Conservation (phyloP, 2,329 filamentous ascomycete species). For the Dothistroma septosporum region DNA sequence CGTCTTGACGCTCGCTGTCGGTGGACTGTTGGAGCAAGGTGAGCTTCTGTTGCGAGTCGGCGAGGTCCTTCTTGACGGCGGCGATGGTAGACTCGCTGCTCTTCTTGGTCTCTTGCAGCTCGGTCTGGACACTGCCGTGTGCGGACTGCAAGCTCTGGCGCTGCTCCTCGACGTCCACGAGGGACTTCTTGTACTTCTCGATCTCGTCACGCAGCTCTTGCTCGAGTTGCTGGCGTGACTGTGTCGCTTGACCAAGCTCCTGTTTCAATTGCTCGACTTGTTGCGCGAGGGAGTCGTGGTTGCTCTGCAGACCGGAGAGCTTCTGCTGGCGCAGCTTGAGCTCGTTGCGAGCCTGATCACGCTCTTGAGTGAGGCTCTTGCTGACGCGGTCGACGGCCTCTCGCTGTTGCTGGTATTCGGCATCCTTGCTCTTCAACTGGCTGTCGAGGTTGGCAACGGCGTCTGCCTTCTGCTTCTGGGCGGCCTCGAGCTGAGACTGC, state of each 20-base stretch:
- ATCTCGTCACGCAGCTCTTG: slow-evolving; percentile 12
- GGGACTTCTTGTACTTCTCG: slow-evolving; percentile 11
- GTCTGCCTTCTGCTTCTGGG: slow-evolving; percentile 8
- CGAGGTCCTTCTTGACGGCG: slow-evolving; percentile 15
- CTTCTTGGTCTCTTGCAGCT: slow-evolving; percentile 14
- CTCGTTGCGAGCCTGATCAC: slow-evolving; percentile 22
- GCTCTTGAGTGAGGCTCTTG: slow-evolving; percentile 22
- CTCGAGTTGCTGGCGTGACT: slow-evolving; percentile 13
- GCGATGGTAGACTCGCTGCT: slow-evolving; percentile 9
- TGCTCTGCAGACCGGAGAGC: slow-evolving; percentile 11
- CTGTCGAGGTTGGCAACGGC: slow-evolving; percentile 5
- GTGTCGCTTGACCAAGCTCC: slow-evolving; percentile 12
- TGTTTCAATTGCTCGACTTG: slow-evolving; percentile 12
- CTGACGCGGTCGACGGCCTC: slow-evolving; percentile 21
- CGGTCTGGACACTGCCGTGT: slow-evolving; percentile 11
- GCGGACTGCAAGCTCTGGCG: slow-evolving; percentile 12
- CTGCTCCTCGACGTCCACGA: slow-evolving; percentile 5
- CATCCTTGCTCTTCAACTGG: slow-evolving; percentile 4
- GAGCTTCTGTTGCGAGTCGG: slow-evolving; percentile 18
- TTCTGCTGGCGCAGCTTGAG: slow-evolving; percentile 15
- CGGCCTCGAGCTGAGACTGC: slow-evolving; percentile 5
- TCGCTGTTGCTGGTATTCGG: slow-evolving; percentile 8
- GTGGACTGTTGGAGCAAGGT: slow-evolving; percentile 8
- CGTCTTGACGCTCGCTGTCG: slow-evolving; percentile 11
- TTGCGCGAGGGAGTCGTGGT: slow-evolving; percentile 11